Evolutionary conservation across 495 filamentous ascomycete genomes (phyloP), one percentile per base, ranked within the genome.

Genomic region (Sabuloglossum arenarium): DNA sequence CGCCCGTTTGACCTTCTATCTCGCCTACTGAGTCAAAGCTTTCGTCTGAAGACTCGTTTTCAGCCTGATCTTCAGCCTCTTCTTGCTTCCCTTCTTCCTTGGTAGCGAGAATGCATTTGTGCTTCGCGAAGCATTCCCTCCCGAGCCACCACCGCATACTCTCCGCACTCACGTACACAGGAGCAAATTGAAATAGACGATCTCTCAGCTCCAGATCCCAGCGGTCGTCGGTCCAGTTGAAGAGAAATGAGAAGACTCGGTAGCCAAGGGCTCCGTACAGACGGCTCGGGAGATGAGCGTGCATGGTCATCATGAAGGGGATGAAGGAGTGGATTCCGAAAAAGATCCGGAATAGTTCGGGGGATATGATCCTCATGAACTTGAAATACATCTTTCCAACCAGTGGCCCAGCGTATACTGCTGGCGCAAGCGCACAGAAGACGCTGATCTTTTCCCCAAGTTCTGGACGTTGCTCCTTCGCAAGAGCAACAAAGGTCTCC

Each of bases 131-230:
- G 60, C 88, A 86, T 61, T 93, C 87, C 1, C 83, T 69, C 0
- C 91, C 91, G 0, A 97, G 73, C 90, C 90, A 97, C 91, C 90
- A 97, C 0, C 86, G 76, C 84, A 97, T 94, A 24, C 79, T 82
- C 70, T 97, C 90, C 6, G 86, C 79, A 57, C 80, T 85, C 27
- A 95, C 86, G 63, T 90, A 95, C 1, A 93, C 85, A 3, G 90
- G 90, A 1, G 85, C 79, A 59, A 94, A 96, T 62, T 88, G 84
- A 67, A 97, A 96, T 78, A 90, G 82, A 12, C 90, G 79, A 61
- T 85, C 72, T 42, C 85, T 75, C 16, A 96, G 68, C 11, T 71
- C 88, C 16, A 79, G 76, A 59, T 97, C 90, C 90, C 90, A 97
- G 9, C 87, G 75, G 3, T 61, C 68, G 61, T 97, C 90, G 6